Base-by-base conservation (phyloP, 441 rosid species). In the Erodium moschatum region DNA sequence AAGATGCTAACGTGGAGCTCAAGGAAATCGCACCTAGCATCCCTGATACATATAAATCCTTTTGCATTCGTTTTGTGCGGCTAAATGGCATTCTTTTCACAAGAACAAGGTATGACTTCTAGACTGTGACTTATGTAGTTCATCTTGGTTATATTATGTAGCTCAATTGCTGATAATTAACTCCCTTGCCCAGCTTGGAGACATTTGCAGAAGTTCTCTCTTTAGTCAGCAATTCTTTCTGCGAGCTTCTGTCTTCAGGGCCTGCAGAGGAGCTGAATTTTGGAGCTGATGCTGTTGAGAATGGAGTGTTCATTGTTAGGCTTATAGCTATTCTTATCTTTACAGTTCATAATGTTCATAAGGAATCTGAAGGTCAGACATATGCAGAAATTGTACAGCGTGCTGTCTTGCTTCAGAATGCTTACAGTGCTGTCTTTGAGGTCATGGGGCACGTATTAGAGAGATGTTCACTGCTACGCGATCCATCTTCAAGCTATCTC, bases 371-470 rank as follows among this genome's bases (percentile, higher is more conserved):
- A 75, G 90, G 96, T 71, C 93, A 88, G 84, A 75, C 89, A 10
- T 91, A 91, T 82, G 96, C 96, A 35, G 98, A 89, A 76, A 88
- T 91, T 64, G 91, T 94, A 62, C 97, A 89, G 79, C 94, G 90
- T 68, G 94, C 89, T 69, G 92, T 81, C 65, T 83, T 88, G n/a
- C 89, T 86, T 66, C 86, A 91, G 80, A 87, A 89, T 82, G 87
- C 97, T 50, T 77, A 83, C 38, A 78, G 85, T 75, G 91, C 98
- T 15, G 81, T 81, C 60, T 94, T 94, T 71, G 89, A 88, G 81
- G 76, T 94, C 29, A 80, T 88, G 87, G 85, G 86, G 44, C 86
- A 75, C 38, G 31, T 89, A 11, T 62, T 94, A 52, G 85, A 83
- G 73, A 82, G 89, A 74, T 86, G 94, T 58, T 79, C 68, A 21